Evolutionary conservation across 345 rosid genomes (phyloP).

Genomic region (Brassica carinata): DNA sequence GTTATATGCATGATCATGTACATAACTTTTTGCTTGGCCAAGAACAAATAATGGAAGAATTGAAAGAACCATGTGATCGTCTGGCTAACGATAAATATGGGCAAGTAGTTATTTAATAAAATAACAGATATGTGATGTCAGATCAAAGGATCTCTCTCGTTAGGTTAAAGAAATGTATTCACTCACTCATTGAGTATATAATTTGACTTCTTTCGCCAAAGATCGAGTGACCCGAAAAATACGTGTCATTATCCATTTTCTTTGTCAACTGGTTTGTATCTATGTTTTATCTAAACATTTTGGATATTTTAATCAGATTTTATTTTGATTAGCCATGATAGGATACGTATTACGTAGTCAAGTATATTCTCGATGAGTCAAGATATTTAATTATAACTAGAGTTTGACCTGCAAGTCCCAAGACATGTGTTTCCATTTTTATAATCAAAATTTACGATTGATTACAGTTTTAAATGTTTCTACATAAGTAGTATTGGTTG

Average conservation of each 20-base stretch:
- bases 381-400: too few relatives aligned
- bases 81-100: conserved; percentile 12
- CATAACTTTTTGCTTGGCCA: neutral
- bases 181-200: conserved; percentile 11
- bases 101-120: conserved; percentile 28
- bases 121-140: conserved; percentile 25
- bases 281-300: neutral
- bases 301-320: neutral
- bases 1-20: neutral
- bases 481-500: too few relatives aligned
- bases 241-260: neutral
- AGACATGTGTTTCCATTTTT: too few relatives aligned
- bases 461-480: too few relatives aligned
- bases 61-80: conserved; percentile 16
- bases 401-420: too few relatives aligned
- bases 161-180: conserved; percentile 15
- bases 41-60: conserved; percentile 21
- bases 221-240: neutral
- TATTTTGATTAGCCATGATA: neutral
- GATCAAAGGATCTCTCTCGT: conserved; percentile 22
- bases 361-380: neutral
- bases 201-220: neutral
- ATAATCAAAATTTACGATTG: too few relatives aligned
- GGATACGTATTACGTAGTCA: neutral
- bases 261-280: neutral